These are phyloP conservation scores for Nemania diffusa DNA, from an alignment of 2,329 filamentous ascomycete genomes.

Conservation along the genomic window DNA sequence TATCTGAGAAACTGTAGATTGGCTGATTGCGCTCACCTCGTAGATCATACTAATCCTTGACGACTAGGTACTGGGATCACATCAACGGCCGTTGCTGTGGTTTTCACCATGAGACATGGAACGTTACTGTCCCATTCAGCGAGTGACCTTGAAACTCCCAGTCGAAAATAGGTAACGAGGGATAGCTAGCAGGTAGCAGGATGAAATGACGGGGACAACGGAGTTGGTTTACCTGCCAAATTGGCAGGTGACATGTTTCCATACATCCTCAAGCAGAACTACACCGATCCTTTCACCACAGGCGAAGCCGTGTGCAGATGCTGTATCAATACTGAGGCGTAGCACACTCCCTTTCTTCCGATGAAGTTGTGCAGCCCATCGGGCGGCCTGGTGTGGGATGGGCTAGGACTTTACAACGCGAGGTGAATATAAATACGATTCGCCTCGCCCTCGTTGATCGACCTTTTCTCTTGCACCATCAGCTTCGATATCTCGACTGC, in stretches of 20 bases:
- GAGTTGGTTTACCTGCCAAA: conserved; percentile 9
- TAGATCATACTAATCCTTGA: background rate
- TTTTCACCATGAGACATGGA: conserved; percentile 6
- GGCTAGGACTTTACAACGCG: conserved; percentile 3
- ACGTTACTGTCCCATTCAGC: conserved; percentile 18
- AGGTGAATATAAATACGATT: conserved; percentile 25
- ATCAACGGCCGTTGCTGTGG: background rate
- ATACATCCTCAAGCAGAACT: background rate
- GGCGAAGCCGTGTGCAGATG: conserved; percentile 1
- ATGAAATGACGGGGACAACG: conserved; percentile 9
- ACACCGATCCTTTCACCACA: conserved; percentile 20
- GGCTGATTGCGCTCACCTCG: background rate
- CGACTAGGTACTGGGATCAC: background rate
- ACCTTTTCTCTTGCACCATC: background rate
- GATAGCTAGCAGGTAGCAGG: background rate
- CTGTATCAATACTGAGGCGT: background rate
- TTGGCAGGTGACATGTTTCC: conserved; percentile 27
- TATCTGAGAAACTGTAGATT: background rate
- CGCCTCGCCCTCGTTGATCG: conserved; percentile 10
- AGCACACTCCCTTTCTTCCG: background rate
- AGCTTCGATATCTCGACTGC: conserved; percentile 19
- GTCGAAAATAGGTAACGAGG: background rate
- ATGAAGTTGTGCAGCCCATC: background rate
- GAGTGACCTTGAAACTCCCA: conserved; percentile 19
- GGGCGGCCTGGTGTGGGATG: background rate